Percentiles rank a stretch among this genome's conserved stretches.
Evolutionary conservation across 1,284 basidiomycete genomes (phyloP).

Genomic region (Leccinum idahoense): DNA sequence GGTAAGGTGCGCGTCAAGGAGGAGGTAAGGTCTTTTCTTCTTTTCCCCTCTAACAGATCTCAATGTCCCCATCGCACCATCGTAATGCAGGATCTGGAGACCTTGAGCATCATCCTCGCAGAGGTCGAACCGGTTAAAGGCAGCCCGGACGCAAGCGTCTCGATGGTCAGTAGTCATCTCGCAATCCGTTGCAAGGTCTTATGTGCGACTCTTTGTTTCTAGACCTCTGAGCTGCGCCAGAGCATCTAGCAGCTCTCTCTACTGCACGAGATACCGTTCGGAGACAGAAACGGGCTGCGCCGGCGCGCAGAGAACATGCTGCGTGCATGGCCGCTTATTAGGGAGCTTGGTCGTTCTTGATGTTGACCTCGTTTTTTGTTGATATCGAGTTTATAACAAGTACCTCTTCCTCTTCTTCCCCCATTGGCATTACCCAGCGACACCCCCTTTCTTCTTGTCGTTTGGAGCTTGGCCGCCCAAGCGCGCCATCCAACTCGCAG

Average conservation of each 20-base stretch:
- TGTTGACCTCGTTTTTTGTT: not conserved
- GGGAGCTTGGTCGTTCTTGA: conserved; percentile 1
- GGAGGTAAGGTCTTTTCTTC: conserved; percentile 14
- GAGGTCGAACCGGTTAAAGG: conserved; percentile 27
- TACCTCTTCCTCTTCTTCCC: not conserved
- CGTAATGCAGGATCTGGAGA: conserved; percentile 19
- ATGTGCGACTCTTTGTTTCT: conserved; percentile 3
- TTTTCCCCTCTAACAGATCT: not conserved
- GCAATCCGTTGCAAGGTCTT: not conserved
- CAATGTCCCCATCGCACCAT: not conserved
- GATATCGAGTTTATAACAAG: conserved; percentile 6
- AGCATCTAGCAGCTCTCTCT: conserved; percentile 22
- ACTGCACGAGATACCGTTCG: conserved; percentile 28
- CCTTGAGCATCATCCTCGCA: conserved; percentile 24
- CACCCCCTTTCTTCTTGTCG: not conserved
- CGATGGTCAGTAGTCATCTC: conserved; percentile 14
- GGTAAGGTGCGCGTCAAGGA: conserved; percentile 25
- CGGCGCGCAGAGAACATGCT: conserved; percentile 18
- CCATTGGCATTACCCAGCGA: not conserved
- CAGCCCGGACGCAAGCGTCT: conserved; percentile 3
- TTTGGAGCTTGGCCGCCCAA: conserved; percentile 19
- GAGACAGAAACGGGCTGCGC: conserved; percentile 26
- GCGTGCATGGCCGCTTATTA: conserved; percentile 11
- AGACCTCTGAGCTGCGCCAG: conserved; percentile 17
- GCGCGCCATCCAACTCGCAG: conserved; percentile 20